Evolutionary conservation across 257 asterid genomes (phyloP).

Genomic region (Rhazya stricta): DNA sequence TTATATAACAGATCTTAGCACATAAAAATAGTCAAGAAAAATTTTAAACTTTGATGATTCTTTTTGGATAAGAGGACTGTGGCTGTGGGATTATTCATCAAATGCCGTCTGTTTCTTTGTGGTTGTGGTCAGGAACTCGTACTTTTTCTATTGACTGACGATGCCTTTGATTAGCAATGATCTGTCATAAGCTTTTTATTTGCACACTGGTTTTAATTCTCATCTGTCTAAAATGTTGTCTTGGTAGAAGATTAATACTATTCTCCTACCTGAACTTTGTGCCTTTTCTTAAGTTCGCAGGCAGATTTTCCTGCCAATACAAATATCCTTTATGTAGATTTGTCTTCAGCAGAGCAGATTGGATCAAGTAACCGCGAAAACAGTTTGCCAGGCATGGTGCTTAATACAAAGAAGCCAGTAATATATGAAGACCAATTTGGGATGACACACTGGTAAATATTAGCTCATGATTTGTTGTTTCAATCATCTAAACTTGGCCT

Average conservation of each 20-base stretch:
- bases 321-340: constrained; percentile 87
- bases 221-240: constrained; percentile 12
- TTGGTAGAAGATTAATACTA: constrained; percentile 21
- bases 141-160: background rate
- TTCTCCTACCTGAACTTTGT: constrained; percentile 29
- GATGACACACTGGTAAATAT: constrained; percentile 63
- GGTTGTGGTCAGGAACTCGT: background rate
- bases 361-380: constrained; percentile 62
- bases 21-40: background rate
- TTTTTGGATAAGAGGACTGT: background rate
- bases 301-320: constrained; percentile 94
- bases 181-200: background rate
- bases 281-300: constrained; percentile 65
- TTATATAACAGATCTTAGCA: background rate
- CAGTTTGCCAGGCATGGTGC: constrained; percentile 94
- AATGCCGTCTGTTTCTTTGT: background rate
- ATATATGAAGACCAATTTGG: constrained; percentile 77
- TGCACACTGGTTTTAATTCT: constrained; percentile 9
- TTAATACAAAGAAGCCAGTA: constrained; percentile 77
- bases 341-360: constrained; percentile 76
- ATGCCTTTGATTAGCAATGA: background rate
- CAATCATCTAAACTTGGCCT: background rate
- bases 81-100: background rate
- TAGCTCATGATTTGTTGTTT: constrained; percentile 8
- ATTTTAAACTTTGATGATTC: background rate